Evolutionary conservation across 108 stramenopile genomes (phyloP).

Genomic region (Cyclotella kingstonii): DNA sequence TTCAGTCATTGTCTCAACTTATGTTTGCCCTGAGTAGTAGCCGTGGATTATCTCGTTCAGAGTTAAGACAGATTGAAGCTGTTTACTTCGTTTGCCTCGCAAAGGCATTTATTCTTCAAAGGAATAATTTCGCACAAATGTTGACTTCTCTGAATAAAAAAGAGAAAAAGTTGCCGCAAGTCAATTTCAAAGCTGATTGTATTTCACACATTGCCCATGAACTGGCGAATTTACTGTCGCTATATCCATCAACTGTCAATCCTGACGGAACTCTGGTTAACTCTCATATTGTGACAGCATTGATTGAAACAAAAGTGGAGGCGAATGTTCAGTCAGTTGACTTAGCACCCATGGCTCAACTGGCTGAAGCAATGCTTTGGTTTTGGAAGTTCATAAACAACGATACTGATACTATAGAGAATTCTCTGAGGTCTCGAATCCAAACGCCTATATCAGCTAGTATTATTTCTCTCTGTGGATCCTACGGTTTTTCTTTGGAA

Average conservation of each 20-base stretch:
- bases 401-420: constrained; percentile 17
- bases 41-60: not conserved
- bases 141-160: constrained; percentile 35
- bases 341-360: constrained; percentile 16
- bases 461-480: constrained; percentile 67
- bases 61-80: constrained; percentile 2
- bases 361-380: constrained; percentile 51
- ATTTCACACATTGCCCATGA: constrained; percentile 46
- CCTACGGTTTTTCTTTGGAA: constrained; percentile 35
- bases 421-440: constrained; percentile 33
- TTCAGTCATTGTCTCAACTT: constrained; percentile 26
- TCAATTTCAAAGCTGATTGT: constrained; percentile 42
- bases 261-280: constrained; percentile 19
- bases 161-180: constrained; percentile 39
- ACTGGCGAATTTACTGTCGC: constrained; percentile 53
- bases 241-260: constrained; percentile 38
- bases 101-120: constrained; percentile 19
- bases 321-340: not conserved
- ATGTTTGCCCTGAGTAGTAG: constrained; percentile 11
- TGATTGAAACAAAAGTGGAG: constrained; percentile 9
- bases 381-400: constrained; percentile 57
- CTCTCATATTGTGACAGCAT: constrained; percentile 37
- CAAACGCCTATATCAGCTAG: constrained; percentile 52
- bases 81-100: constrained; percentile 32
- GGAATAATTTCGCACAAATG: constrained; percentile 16